Percentiles rank a stretch among this genome's conserved stretches.
Conservation (phyloP, 2,329 filamentous ascomycete species). For the Bertia moriformis region DNA sequence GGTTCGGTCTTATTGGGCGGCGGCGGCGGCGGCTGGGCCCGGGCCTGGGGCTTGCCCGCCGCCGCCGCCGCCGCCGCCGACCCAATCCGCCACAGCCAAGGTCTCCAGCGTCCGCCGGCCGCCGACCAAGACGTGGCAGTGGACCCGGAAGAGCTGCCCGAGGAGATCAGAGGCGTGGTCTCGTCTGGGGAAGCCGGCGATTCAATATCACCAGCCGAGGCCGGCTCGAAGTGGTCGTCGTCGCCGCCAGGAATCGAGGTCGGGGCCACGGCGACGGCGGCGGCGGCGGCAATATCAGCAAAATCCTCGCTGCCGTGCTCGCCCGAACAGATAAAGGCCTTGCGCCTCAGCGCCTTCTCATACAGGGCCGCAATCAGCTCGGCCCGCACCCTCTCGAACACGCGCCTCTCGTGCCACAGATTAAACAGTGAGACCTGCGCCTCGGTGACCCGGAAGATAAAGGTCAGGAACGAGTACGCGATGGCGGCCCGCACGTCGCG, state of each 20-base stretch:
- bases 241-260: not conserved
- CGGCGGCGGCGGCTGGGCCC: conserved; percentile 7
- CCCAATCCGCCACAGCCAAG: no score
- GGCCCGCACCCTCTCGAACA: conserved; percentile 70
- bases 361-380: conserved; percentile 78
- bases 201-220: not conserved
- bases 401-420: conserved; percentile 70
- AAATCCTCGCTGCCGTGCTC: conserved; percentile 9
- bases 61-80: no score
- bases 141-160: no score
- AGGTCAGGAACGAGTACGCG: conserved; percentile 48
- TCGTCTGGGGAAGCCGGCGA: not conserved
- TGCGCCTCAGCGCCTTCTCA: conserved; percentile 59
- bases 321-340: conserved; percentile 29
- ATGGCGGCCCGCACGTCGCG: conserved; percentile 39
- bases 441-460: conserved; percentile 43
- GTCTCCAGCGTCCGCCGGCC: no score
- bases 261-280: no score
- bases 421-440: conserved; percentile 54
- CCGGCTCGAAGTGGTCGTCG: not conserved
- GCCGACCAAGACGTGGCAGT: no score
- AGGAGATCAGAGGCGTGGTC: not conserved
- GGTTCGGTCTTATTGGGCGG: conserved; percentile 22
- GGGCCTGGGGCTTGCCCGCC: conserved; percentile 3
- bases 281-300: conserved; percentile 6